Evolutionary conservation across 1,284 basidiomycete species (phyloP).

Genomic region (Sporisorium exsertum): DNA sequence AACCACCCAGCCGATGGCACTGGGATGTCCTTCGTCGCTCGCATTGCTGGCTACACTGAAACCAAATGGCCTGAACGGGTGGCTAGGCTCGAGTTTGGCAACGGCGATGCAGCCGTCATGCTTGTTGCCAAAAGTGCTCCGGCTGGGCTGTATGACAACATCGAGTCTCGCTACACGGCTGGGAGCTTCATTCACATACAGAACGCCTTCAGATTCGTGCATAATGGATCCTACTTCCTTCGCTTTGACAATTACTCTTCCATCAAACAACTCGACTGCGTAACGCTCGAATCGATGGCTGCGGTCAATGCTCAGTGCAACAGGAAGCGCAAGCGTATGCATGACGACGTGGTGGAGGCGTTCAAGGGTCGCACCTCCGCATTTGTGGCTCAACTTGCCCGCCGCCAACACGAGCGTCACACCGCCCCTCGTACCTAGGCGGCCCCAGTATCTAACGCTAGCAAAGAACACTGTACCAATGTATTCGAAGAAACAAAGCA

Average conservation of each 20-base stretch:
- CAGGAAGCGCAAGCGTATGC: not conserved
- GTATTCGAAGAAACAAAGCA: not conserved
- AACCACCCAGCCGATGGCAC: not conserved
- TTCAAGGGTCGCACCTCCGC: not conserved
- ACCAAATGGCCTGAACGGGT: not conserved
- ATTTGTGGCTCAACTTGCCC: not conserved
- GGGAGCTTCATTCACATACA: not conserved
- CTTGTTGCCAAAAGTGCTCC: not conserved
- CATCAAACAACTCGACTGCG: not conserved
- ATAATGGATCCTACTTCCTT: not conserved
- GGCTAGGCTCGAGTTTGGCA: conserved; percentile 1
- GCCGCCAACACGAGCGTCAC: not conserved
- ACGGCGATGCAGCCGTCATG: not conserved
- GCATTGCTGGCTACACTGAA: not conserved
- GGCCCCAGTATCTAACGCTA: not conserved
- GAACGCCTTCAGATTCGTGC: not conserved
- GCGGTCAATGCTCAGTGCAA: not conserved
- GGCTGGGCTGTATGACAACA: not conserved
- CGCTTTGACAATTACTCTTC: not conserved
- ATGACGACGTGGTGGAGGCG: not conserved
- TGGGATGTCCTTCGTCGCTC: not conserved
- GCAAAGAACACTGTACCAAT: not conserved
- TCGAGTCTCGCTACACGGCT: not conserved
- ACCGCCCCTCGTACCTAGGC: not conserved
- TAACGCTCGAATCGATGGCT: not conserved